Conservation (phyloP, 345 rosid genomes). For the Citrus glauca region DNA sequence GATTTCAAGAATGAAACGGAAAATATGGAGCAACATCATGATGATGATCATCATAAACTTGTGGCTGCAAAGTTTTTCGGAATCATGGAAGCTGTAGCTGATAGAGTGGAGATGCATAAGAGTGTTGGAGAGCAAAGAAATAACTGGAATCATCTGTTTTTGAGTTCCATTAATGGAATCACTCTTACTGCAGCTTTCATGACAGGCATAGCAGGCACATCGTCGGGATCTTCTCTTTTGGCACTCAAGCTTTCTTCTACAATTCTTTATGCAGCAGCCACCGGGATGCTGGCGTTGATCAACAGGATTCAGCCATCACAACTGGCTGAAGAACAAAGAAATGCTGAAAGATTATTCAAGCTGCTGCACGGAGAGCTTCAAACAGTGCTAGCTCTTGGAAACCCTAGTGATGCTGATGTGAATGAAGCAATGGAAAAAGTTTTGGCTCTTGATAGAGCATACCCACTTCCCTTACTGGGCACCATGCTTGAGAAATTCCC, state of each 20-base stretch:
- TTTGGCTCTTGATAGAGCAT: slow-evolving; percentile 49
- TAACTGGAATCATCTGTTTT: slow-evolving; percentile 51
- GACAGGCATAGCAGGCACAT: slow-evolving; percentile 32
- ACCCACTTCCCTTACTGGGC: slow-evolving; percentile 53
- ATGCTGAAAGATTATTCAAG: slow-evolving; percentile 45
- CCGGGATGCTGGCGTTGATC: slow-evolving; percentile 35
- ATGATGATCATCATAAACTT: slow-evolving; percentile 15
- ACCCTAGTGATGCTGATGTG: slow-evolving; percentile 29
- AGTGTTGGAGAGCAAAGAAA: slow-evolving; percentile 48
- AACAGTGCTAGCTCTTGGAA: slow-evolving; percentile 22
- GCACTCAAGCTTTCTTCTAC: slow-evolving; percentile 38
- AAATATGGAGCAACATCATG: not conserved
- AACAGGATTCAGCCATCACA: slow-evolving; percentile 62
- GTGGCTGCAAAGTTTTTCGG: slow-evolving; percentile 32
- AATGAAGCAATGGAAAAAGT: slow-evolving; percentile 40
- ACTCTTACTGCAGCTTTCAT: slow-evolving; percentile 50
- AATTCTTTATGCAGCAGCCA: slow-evolving; percentile 35
- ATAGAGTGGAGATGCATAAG: slow-evolving; percentile 51
- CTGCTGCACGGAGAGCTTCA: slow-evolving; percentile 37
- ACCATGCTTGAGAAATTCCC: slow-evolving; percentile 55
- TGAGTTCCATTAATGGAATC: slow-evolving; percentile 41
- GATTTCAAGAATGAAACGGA: slow-evolving; percentile 1
- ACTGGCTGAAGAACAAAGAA: slow-evolving; percentile 58
- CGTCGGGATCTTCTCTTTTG: not conserved
- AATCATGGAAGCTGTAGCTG: slow-evolving; percentile 44